Conservation (phyloP, 1,284 basidiomycete genomes). For the Neolentinus lepideus region DNA sequence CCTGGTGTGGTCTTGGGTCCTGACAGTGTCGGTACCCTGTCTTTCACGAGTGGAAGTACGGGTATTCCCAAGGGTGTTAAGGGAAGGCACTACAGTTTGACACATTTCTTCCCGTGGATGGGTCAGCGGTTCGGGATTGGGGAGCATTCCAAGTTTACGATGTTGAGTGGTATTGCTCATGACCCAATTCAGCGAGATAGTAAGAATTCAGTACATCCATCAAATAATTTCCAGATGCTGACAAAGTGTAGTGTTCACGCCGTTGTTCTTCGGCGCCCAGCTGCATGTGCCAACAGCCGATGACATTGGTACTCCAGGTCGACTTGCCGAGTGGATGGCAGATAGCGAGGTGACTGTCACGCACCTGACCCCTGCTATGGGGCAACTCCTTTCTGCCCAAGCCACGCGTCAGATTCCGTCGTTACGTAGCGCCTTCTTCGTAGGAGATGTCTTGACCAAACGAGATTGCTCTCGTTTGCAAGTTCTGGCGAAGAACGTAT, state of each 20-base stretch:
- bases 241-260: constrained; percentile 80
- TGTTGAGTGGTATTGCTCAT: constrained; percentile 98
- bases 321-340: constrained; percentile 99
- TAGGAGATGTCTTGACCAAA: constrained; percentile 98
- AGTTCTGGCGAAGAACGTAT: constrained; percentile 86
- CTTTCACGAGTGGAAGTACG: constrained; percentile 96
- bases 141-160: constrained; percentile 85
- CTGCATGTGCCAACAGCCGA: constrained; percentile 96
- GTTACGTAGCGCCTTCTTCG: constrained; percentile 92
- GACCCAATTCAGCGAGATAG: constrained; percentile 99
- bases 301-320: constrained; percentile 95
- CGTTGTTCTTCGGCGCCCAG: constrained; percentile 94
- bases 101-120: constrained; percentile 99
- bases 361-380: constrained; percentile 98
- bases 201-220: constrained; percentile 34
- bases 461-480: constrained; percentile 96
- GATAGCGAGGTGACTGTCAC: constrained; percentile 87
- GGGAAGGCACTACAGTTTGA: constrained; percentile 93
- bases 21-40: constrained; percentile 91
- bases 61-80: constrained; percentile 98
- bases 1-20: constrained; percentile 87
- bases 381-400: constrained; percentile 95
- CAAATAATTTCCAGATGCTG: constrained; percentile 6
- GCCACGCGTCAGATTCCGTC: constrained; percentile 86
- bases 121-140: constrained; percentile 79